Evolutionary conservation across 805 yeast genomes (phyloP), one percentile per base, ranked within the genome.

Genomic region (Kazachstania kunashirensis): DNA sequence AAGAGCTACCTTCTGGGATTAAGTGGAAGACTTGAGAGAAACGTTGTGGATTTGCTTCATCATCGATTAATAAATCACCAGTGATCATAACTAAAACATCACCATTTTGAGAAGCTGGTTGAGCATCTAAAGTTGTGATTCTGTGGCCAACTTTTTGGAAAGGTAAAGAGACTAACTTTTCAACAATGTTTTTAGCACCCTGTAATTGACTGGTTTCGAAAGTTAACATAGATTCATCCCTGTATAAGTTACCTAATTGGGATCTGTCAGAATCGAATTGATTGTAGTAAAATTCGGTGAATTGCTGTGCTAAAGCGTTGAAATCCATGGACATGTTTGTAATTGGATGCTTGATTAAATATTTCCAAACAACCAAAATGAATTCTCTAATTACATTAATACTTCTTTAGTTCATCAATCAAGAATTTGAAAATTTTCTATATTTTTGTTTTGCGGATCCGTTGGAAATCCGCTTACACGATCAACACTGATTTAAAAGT

Each of bases 81-180:
- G 98, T 92, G 52, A 92, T 96, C 92, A 92, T 80, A 37, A 89
- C 97, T 52, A 92, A 71, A 38, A 92, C 94, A 59, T 89, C 96
- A 44, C 92, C 89, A 51, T 69, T 75, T 41, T 94, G 84, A 40
- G 95, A 81, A 26, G 94, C 95, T 34, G 98, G 98, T 67, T 92
- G 98, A 31, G 97, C 97, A 56, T 92, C 97, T 57, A 92, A 73
- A 30, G 97, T 89, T 38, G 94, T 79, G 57, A 92, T 81, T 67
- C 94, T 75, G 70, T 92, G 99, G 34, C 75, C 80, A 40, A 92
- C 96, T 66, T 86, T 86, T 60, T 74, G 80, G 72, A 92, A 92
- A 36, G 96, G 96, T 53, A 92, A 73, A 26, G 86, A 74, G 41
- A 76, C 78, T 48, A 92, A 75, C 62, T 92, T 89, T 68, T 92